Conservation (phyloP, 83 land plant genomes). For the Larix sibirica region DNA sequence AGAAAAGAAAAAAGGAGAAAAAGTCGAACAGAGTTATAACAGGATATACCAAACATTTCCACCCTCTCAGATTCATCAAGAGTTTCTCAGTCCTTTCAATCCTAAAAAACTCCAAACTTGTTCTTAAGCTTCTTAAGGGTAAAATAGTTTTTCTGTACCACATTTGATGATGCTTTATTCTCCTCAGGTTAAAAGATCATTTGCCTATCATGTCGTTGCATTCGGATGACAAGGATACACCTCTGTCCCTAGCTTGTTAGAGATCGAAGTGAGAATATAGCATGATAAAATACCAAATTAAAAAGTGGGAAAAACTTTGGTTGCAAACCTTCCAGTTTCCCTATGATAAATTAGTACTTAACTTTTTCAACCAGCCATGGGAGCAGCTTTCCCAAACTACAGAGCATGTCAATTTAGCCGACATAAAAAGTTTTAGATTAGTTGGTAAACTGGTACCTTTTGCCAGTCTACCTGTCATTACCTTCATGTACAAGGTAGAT, state of each 20-base stretch:
- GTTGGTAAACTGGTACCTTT: neutral
- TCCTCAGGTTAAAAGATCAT: neutral
- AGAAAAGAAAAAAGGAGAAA: too few relatives aligned
- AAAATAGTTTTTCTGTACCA: neutral
- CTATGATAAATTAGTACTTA: too few relatives aligned
- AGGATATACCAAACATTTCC: too few relatives aligned
- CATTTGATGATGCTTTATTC: neutral
- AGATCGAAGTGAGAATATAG: neutral
- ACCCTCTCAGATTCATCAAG: too few relatives aligned
- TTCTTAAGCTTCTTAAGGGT: neutral
- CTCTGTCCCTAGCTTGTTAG: neutral
- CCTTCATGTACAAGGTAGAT: neutral
- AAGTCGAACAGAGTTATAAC: too few relatives aligned
- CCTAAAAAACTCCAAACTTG: neutral
- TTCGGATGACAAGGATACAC: neutral
- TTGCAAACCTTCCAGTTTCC: neutral
- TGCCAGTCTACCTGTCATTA: neutral
- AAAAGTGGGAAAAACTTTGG: neutral
- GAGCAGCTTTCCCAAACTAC: neutral
- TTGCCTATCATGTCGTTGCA: neutral
- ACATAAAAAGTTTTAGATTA: neutral
- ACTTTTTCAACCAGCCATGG: neutral
- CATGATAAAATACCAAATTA: neutral
- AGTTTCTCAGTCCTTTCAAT: neutral
- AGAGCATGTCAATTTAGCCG: neutral